Base-by-base conservation (phyloP, 345 rosid species). In the Salix koriyanagi region DNA sequence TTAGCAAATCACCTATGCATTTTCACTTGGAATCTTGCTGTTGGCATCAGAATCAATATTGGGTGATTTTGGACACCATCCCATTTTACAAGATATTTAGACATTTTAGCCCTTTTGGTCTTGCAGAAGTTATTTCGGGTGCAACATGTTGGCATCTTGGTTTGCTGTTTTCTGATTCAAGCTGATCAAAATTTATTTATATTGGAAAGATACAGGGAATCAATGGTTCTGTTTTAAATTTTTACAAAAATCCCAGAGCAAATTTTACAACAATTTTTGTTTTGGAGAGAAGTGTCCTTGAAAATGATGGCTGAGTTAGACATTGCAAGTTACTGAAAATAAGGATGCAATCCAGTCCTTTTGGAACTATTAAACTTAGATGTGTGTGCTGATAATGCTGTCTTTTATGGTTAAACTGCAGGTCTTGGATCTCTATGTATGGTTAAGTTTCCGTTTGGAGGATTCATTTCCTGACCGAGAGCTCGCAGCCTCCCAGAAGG, bases 341-440 rank as follows among this genome's bases (percentile, higher is more conserved):
- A 74, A 44, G 54, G 32, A 39, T 67, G 23, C 2, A 12, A 66
- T 73, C 4, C 36, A 1, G 58, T 36, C 37, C 23, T 46, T 25
- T 74, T 50, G 11, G 15, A 2, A 12, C 66, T 13, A 30, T 37
- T 13, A 21, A 41, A 65, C 37, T 41, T 73, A 9, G 23, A 50
- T 64, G 21, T 36, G 25, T 18, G n/a, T 50, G 34, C 25, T 74
- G 32, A 78, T 82, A 52, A 65, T 44, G 69, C 62, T 76, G 18
- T 46, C 41, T 77, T 76, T 79, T 70, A 15, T 56, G 37, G 41
- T 56, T 37, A 62, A 54, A 76, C n/a, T 67, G 66, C 82, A 95
- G 97, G 99, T 91, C 70, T 82, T 95, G 80, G 97, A 92, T 84
- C 88, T 95, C 66, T 95, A 95, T 50, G 92, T 92, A 64, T 95